A percentile compares a stretch with the other conserved stretches of the same genome.
Conservation (phyloP, 2,329 filamentous ascomycete genomes). For the Fusarium sp. region DNA sequence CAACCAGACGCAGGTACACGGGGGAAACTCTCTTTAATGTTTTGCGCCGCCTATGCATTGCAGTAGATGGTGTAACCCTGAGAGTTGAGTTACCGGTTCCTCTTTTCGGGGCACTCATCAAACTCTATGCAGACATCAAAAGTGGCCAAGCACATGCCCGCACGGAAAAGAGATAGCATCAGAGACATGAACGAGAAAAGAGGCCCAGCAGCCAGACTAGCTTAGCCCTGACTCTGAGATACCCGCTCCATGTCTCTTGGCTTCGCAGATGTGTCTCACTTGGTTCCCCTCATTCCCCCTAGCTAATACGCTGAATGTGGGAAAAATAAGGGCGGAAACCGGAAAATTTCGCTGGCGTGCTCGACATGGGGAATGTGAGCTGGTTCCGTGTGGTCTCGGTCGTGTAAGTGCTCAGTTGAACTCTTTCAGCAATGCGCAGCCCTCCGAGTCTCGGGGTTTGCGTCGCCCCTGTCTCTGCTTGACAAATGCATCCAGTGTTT, state of each 20-base stretch:
- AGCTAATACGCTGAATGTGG: constrained; percentile 14
- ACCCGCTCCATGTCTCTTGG: constrained; percentile 34
- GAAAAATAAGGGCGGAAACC: not conserved
- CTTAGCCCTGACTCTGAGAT: constrained; percentile 1
- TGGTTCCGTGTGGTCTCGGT: constrained; percentile 22
- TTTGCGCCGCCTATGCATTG: not conserved
- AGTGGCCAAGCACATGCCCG: not conserved
- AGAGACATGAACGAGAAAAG: constrained; percentile 32
- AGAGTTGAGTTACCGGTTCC: constrained; percentile 6
- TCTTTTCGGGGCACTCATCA: too few species aligned
- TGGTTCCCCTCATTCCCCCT: constrained; percentile 24
- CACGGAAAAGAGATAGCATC: not conserved
- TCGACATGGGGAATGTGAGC: constrained; percentile 14
- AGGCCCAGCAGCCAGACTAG: constrained; percentile 14
- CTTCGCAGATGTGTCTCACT: constrained; percentile 29
- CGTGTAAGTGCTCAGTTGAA: constrained; percentile 6
- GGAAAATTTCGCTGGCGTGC: constrained; percentile 4
- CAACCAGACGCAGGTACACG: constrained; percentile 30
- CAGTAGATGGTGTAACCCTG: constrained; percentile 6
- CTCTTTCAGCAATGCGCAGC: not conserved
- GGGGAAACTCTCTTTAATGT: constrained; percentile 2
- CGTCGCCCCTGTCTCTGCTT: not conserved
- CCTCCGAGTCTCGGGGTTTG: constrained; percentile 2
- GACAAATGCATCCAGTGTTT: constrained; percentile 3
- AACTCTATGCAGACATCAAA: constrained; percentile 4